Percentiles rank a stretch among this genome's conserved stretches.
These are phyloP conservation scores for Oxyria digyna DNA, from an alignment of 148 eudicot genomes.

Conservation along the genomic window DNA sequence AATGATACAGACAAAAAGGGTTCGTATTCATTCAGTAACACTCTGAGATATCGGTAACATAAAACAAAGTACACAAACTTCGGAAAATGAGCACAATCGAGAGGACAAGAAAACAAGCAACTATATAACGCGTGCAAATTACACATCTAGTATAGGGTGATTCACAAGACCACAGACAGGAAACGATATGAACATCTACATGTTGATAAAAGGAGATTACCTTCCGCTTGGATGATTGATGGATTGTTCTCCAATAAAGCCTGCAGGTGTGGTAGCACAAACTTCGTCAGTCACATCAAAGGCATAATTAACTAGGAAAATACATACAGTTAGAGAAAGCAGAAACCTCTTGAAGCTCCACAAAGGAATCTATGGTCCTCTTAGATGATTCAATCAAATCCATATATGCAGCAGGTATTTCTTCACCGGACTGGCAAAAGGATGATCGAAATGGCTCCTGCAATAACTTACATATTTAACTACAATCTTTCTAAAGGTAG, in stretches of 20 bases:
- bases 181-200: background rate
- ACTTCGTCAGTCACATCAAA: background rate
- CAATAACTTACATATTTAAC: conserved; percentile 3
- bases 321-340: background rate
- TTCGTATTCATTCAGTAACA: background rate
- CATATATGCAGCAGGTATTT: conserved; percentile 50
- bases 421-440: conserved; percentile 43
- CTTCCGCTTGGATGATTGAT: conserved; percentile 51
- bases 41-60: background rate
- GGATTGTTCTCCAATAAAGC: conserved; percentile 77
- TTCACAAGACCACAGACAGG: background rate
- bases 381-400: conserved; percentile 53
- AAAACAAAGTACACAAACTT: background rate
- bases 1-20: background rate
- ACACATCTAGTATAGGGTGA: background rate
- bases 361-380: conserved; percentile 57
- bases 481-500: background rate
- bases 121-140: background rate
- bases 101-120: background rate
- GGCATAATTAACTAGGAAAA: background rate
- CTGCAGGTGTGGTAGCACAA: conserved; percentile 21
- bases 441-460: conserved; percentile 75
- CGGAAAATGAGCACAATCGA: background rate
- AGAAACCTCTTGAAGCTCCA: conserved; percentile 66
- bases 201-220: conserved; percentile 19